Evolutionary conservation across 2,329 filamentous ascomycete genomes (phyloP).

Genomic region (Arthrobotrys musiformis): DNA sequence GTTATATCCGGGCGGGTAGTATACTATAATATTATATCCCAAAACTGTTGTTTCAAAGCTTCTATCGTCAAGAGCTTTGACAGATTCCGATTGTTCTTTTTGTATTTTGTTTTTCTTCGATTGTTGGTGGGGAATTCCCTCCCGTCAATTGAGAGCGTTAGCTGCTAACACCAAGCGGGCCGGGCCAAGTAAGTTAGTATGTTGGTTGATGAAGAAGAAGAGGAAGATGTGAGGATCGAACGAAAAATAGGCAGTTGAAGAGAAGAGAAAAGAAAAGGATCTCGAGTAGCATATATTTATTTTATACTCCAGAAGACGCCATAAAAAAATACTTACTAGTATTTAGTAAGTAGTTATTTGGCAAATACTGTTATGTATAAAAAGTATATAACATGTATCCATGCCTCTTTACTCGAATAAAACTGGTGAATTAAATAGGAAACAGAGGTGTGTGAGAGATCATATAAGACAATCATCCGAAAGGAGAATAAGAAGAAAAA

Average conservation of each 20-base stretch:
- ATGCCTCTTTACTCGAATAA: too few species aligned
- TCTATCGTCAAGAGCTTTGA: not conserved
- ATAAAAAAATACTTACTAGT: too few species aligned
- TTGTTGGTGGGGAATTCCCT: not conserved
- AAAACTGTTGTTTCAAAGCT: not conserved
- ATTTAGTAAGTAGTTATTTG: too few species aligned
- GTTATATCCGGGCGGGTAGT: not conserved
- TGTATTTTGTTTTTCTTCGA: not conserved
- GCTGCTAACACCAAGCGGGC: constrained; percentile 1
- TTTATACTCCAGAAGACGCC: too few species aligned
- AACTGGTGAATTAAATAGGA: too few species aligned
- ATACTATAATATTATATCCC: not conserved
- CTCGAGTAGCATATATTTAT: too few species aligned
- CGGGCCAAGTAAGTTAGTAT: not conserved
- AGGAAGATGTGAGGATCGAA: too few species aligned
- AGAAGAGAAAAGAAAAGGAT: not conserved
- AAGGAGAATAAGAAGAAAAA: constrained; percentile 1
- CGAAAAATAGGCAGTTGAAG: not conserved
- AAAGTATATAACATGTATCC: too few species aligned
- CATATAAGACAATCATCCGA: not conserved
- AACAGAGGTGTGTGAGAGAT: not conserved
- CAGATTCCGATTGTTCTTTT: not conserved
- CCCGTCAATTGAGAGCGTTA: not conserved
- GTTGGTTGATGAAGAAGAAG: not conserved
- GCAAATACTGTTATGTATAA: too few species aligned